Base-by-base conservation (phyloP, 768 basidiomycete genomes). In the Termitomyces sp. region DNA sequence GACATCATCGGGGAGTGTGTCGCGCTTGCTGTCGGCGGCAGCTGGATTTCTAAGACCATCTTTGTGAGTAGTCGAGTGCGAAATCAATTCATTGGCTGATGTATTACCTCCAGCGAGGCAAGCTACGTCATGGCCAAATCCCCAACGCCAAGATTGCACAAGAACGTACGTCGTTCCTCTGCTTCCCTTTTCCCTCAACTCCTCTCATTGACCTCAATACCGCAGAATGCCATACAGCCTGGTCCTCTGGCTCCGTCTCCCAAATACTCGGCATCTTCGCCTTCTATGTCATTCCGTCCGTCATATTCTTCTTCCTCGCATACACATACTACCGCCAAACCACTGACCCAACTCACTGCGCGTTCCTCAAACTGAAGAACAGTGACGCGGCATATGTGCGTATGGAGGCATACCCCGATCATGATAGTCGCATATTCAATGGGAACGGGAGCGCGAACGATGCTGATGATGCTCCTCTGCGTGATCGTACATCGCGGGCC, bases 251-350 rank as follows among this genome's bases (percentile, higher is more conserved):
- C 56, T 72, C 72, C 25, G 61, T 68, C 63, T 68, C 73, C 8
- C 72, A 76, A 59, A 65, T 76, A 47, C 61, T 72, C 54, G 68
- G 70, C 48, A 61, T 73, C 23, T 70, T 75, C 57, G 44, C 74
- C 21, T 78, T 75, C 66, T 69, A 67, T 42, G 59, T 76, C 60
- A 60, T 76, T 19, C 76, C 76, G 2, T 66, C 73, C 16, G 60
- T 70, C 28, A 52, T 69, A 44, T 70, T 67, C 63, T 73, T 72
- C 63, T 40, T 72, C 59, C 53, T 76, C 56, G 73, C 71, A 14
- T 72, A 73, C 61, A 70, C 66, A 34, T 75, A 76, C 66, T 73
- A 75, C 60, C 68, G 70, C 25, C 77, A 76, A 58, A 70, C 70
- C 21, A 72, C 62, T 25, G 70, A 76, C 61, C 70, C 71, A 2